These are phyloP conservation scores for Poteriospumella lacustris DNA, from an alignment of 108 stramenopile species.

Conservation along the genomic window DNA sequence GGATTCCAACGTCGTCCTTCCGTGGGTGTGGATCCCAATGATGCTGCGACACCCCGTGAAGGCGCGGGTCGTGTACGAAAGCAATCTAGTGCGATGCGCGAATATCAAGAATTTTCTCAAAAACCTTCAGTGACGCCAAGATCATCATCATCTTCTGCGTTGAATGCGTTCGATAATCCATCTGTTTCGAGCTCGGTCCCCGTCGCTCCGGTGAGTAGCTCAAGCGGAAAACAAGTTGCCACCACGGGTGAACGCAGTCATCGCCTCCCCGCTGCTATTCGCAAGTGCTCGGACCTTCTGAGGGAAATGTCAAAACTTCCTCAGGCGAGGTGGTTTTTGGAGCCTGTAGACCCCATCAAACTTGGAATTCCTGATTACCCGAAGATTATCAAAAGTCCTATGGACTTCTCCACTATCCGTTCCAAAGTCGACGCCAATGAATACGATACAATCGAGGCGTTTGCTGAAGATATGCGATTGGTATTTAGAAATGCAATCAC, in stretches of 20 bases:
- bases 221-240: background rate
- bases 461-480: constrained; percentile 26
- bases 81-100: background rate
- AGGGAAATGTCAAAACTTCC: constrained; percentile 15
- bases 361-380: constrained; percentile 27
- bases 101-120: no score
- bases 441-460: background rate
- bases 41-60: background rate
- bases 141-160: no score
- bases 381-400: constrained; percentile 10
- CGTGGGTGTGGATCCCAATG: background rate
- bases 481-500: constrained; percentile 29
- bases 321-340: constrained; percentile 4
- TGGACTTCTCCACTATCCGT: constrained; percentile 26
- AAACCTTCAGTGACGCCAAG: no score
- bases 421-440: background rate
- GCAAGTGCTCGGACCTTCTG: background rate
- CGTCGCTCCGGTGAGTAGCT: background rate
- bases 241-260: background rate
- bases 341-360: constrained; percentile 3
- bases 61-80: background rate
- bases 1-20: no score
- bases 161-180: no score
- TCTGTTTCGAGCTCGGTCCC: background rate
- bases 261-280: background rate